Conservation (phyloP, 1,284 basidiomycete genomes). For the Ganoderma resinaceum region DNA sequence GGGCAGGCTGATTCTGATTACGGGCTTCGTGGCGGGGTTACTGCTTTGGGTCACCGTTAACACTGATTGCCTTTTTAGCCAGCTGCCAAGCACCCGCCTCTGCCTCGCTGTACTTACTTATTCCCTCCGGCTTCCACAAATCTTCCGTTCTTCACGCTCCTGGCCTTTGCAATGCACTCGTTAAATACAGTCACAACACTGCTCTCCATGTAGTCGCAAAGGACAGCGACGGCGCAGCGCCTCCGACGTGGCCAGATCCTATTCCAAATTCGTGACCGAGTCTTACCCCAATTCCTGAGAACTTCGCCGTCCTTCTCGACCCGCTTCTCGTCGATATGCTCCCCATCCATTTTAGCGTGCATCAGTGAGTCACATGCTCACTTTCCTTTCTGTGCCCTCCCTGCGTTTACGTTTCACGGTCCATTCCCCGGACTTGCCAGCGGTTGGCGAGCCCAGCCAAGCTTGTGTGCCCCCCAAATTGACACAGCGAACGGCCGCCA, state of each 20-base stretch:
- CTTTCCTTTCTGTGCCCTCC: not conserved
- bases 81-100: not conserved
- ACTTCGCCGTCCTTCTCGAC: not conserved
- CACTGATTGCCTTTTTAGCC: constrained; percentile 17
- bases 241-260: not conserved
- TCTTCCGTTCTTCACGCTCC: constrained; percentile 1
- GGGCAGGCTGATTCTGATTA: not conserved
- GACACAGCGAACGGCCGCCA: constrained; percentile 6
- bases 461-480: not conserved
- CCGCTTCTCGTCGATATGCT: not conserved
- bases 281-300: not conserved
- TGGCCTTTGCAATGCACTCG: not conserved
- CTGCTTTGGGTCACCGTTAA: not conserved
- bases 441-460: not conserved
- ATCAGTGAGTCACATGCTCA: constrained; percentile 12
- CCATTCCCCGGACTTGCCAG: not conserved
- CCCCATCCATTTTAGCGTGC: not conserved
- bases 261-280: not conserved
- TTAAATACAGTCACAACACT: not conserved
- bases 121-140: not conserved
- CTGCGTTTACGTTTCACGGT: not conserved
- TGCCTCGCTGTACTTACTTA: not conserved
- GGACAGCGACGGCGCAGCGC: not conserved
- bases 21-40: not conserved
- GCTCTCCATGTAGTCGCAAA: not conserved